Base-by-base conservation (phyloP, 305 asterid genomes). In the Stenogyne calaminthoides region DNA sequence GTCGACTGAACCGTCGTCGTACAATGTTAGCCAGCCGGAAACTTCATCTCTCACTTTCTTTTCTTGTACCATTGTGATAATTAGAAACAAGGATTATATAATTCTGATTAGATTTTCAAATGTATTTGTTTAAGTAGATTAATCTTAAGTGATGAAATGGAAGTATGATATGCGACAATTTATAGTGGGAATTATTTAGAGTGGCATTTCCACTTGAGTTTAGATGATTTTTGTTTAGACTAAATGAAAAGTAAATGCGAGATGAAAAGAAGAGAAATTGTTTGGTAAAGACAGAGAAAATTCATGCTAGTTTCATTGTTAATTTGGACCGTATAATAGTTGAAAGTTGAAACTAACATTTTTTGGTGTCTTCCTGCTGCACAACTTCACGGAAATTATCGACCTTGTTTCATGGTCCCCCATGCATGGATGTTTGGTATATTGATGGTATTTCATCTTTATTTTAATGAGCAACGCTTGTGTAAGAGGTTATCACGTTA, bases 1-100 rank as follows among this genome's bases (percentile, higher is more conserved):
- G 78, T 86, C 95, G 32, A 83, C 90, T 20, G 90, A 64, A 69
- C 86, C 90, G 16, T 88, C 90, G 0, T 78, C 87, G 34, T 61
- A 88, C 6, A 88, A 15, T 29, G 75, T 84, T 7, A 88, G 81
- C 91, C 95, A 88, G 0, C 88, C 83, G 51, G 88, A 80, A 0
- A 86, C 88, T 72, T 81, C 72, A 20, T 86, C 90, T 1, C 79
- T 39, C n/a, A 86, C 72, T 46, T 64, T 81, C 70, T 70, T 88
- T 10, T 67, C 75, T 64, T 64, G 81, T 0, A 44, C 80, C 85
- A 77, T 79, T 56, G 9, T 64, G 7, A 9, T 9, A 6, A 29
- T 29, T 29, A 9, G n/a, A 25, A 46, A 11, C 4, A 14, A 25
- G 10, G 27, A 25, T n/a, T 1, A 22, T 22, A 22, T 22, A 2